Evolutionary conservation across 176 grass and related monocot species (phyloP), one percentile per base, ranked within the genome.

Genomic region (Neostapfia colusana): DNA sequence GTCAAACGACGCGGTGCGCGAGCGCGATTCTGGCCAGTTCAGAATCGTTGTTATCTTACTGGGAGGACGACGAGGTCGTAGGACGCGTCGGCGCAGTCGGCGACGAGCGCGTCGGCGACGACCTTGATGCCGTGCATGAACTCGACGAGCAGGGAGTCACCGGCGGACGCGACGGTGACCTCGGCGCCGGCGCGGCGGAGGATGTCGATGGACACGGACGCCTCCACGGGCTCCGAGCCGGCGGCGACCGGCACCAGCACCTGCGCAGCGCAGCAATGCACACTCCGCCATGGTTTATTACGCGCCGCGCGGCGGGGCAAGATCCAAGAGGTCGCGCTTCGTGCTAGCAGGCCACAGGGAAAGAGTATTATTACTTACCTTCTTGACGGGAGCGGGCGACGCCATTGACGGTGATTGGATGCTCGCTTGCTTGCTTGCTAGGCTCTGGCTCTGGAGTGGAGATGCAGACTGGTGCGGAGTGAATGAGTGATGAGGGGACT

Each of bases 171-270:
- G 20, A 97, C 93, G 36, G 90, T 89, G 41, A 97, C 86, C 35
- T 93, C 42, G 6, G 93, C 83, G 11, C 93, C 90, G 39, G 90
- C 85, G 13, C 93, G 83, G 45, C 88, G 90, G 68, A 97, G 90
- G 65, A 97, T 58, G 81, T 85, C 90, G 85, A 89, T 68, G 56
- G 81, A 80, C 53, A 93, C 77, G 31, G 55, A 80, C 60, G 83
- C 90, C 84, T 97, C 90, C 55, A 93, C 77, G 36, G 93, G 90
- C 86, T 97, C 93, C 26, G 90, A 83, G 56, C 93, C 93, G 27
- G 75, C 76, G 24, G 86, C 75, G 74, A 97, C 75, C 27, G 90
- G 84, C 12, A 97, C 75, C 43, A 97, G 74, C 37, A 93, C 93
- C 88, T 93, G 81, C 41, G 40, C 51, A 43, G 23, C 65, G 11